Base-by-base conservation (phyloP, 2,329 filamentous ascomycete genomes). In the Aspergillus sclerotialis region DNA sequence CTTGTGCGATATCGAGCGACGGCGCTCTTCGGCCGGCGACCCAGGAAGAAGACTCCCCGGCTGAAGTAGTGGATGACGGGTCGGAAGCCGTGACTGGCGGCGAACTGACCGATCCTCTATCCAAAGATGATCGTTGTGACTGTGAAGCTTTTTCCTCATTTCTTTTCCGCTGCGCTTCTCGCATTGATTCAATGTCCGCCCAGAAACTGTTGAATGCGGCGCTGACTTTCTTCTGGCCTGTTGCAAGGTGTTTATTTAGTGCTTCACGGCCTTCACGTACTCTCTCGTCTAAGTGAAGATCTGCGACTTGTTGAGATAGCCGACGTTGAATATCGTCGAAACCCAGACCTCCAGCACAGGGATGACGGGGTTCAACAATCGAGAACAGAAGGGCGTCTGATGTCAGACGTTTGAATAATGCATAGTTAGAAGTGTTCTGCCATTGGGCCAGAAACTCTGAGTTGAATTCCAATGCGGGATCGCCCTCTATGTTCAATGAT, bases 261-360 rank as follows among this genome's bases (percentile, higher is more conserved):
- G 82, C 84, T 58, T 96, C 92, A 35, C 80, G 77, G 7, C 88
- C 84, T 40, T 85, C 81, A 1, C 84, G 82, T 38, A 96, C 79
- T 7, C 85, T 78, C 56, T 96, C 92, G 56, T 98, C 92, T 2
- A 96, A 73, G 56, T 96, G 89, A 31, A 96, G 73, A 41, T 96
- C 90, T 46, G 90, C 84, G 32, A 98, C 85, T 63, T 96, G 92
- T 58, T 93, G 84, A 23, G 87, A 80, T 21, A 98, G 75, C 15
- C 92, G 76, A 32, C 92, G 77, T 57, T 95, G 90, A 9, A 98
- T 82, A 57, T 98, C 92, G 47, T 96, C 92, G 43, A 98, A 88
- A 1, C 83, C 89, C 13, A 98, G 72, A 0, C 88, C 90, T 16
- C 92, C 92, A 1, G 89, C 89, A 58, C 86, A 95, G 3, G 92